Evolutionary conservation across 345 rosid species (phyloP).

Genomic region (Clarkia xantiana): DNA sequence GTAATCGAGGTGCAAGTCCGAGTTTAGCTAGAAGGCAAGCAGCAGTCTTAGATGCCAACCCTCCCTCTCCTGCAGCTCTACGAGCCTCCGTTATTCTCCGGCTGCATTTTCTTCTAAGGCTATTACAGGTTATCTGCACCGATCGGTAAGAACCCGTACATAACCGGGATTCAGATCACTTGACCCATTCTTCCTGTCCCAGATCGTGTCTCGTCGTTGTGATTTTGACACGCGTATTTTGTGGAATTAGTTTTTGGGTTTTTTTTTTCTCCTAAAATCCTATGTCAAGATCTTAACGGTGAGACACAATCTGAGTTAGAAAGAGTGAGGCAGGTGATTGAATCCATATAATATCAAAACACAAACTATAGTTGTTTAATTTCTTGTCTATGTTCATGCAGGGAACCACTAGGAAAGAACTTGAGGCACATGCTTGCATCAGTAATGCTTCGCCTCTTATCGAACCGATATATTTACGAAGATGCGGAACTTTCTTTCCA

Average conservation of each 20-base stretch:
- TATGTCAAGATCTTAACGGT: too few relatives aligned
- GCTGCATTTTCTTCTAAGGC: slow-evolving; percentile 70
- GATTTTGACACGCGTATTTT: too few relatives aligned
- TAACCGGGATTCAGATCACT: too few relatives aligned
- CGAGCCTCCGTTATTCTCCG: slow-evolving; percentile 83
- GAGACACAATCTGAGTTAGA: too few relatives aligned
- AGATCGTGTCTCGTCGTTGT: too few relatives aligned
- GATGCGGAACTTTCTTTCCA: slow-evolving; percentile 46
- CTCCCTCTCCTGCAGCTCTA: slow-evolving; percentile 66
- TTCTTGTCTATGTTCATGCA: slow-evolving; percentile 8
- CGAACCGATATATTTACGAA: slow-evolving; percentile 75
- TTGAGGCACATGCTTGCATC: slow-evolving; percentile 74
- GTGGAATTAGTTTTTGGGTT: too few relatives aligned
- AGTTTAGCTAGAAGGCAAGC: slow-evolving; percentile 50
- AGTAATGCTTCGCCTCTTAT: slow-evolving; percentile 78
- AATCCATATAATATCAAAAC: too few relatives aligned
- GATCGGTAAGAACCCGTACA: slow-evolving; percentile 26
- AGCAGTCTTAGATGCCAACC: slow-evolving; percentile 33
- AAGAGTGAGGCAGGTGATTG: too few relatives aligned
- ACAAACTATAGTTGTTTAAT: too few relatives aligned
- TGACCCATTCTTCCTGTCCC: too few relatives aligned
- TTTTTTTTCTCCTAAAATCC: too few relatives aligned
- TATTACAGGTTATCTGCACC: slow-evolving; percentile 66
- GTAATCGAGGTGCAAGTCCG: slow-evolving; percentile 78
- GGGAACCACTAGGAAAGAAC: slow-evolving; percentile 76